These are phyloP conservation scores for Diplodia intermedia DNA, from an alignment of 2,329 filamentous ascomycete genomes.

Conservation along the genomic window DNA sequence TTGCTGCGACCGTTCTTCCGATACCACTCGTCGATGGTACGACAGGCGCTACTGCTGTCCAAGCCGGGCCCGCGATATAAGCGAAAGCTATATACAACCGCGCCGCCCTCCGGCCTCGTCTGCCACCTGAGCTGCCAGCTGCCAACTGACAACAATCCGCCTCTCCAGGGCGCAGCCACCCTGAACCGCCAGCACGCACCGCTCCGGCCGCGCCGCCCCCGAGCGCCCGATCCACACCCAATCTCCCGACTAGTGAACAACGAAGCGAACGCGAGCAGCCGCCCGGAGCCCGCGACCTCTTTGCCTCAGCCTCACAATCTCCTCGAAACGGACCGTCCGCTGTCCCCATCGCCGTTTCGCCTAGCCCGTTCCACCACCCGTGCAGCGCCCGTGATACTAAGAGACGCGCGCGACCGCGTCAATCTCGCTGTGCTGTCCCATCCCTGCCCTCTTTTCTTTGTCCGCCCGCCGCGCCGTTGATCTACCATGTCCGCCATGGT, in stretches of 20 bases:
- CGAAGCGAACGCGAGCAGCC: slow-evolving; percentile 26
- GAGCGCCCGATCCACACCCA: slow-evolving; percentile 26
- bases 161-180: slow-evolving; percentile 11
- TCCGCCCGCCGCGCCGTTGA: slow-evolving; percentile 11
- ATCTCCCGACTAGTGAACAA: slow-evolving; percentile 28
- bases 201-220: slow-evolving; percentile 26
- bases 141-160: neutral
- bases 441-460: slow-evolving; percentile 22
- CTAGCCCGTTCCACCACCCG: slow-evolving; percentile 24
- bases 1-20: slow-evolving; percentile 23
- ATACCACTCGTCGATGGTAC: slow-evolving; percentile 31
- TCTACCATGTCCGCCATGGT: slow-evolving; percentile 35
- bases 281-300: slow-evolving; percentile 23
- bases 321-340: slow-evolving; percentile 31
- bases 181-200: slow-evolving; percentile 13
- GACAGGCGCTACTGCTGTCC: slow-evolving; percentile 6
- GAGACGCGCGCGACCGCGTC: slow-evolving; percentile 27
- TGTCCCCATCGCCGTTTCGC: slow-evolving; percentile 22
- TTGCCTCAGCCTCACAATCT: slow-evolving; percentile 31
- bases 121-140: neutral
- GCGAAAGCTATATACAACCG: slow-evolving; percentile 18
- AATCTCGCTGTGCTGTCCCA: slow-evolving; percentile 27
- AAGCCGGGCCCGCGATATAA: slow-evolving; percentile 12
- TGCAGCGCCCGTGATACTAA: slow-evolving; percentile 26
- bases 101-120: slow-evolving; percentile 3